Base-by-base conservation (phyloP, 1,139 yeast genomes). In the Blastobotrys aristatus region DNA sequence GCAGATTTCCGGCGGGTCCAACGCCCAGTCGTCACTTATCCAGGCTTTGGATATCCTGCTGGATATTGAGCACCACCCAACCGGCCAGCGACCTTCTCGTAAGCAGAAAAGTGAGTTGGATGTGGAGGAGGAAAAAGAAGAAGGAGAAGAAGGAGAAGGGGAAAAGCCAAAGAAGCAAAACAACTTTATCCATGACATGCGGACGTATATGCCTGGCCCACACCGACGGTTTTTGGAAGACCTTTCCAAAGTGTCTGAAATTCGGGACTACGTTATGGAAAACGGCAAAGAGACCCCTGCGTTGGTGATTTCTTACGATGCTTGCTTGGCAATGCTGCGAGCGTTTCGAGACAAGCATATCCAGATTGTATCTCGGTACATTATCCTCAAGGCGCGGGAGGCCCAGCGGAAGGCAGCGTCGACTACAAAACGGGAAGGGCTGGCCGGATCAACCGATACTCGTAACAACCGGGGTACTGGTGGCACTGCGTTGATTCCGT, bases 301-400 rank as follows among this genome's bases (percentile, higher is more conserved):
- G 34, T 69, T 89, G 49, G 72, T 79, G 0, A 71, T 86, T 22
- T 78, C 94, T 10, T 90, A 85, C 63, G 97, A 90, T 66, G 95
- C 95, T 0, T 85, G 95, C 61, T 73, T 90, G 50, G 95, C 95
- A 1, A 86, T 86, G 90, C 72, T 90, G 61, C 84, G 90, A 61
- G 73, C 83, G 52, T 89, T 90, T 70, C 77, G 97, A 64, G 96
- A 89, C 66, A 88, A 86, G 63, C 97, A 90, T 63, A 87, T 90
- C 53, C 96, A 88, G 64, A 82, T 90, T 50, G 96, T 90, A 13
- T 84, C 96, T 7, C 75, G 96, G 52, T 90, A 86, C 61, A 78
- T 90, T 53, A 76, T 90, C 30, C 70, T 88, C 37, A 97, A 85
- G 62, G 89, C 96, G 7, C 71, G 44, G 57, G 63, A 52, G 56